phyloP scores from a whole-genome alignment of 306 rosid genomes.

The Erythrophleum fordii region DNA sequence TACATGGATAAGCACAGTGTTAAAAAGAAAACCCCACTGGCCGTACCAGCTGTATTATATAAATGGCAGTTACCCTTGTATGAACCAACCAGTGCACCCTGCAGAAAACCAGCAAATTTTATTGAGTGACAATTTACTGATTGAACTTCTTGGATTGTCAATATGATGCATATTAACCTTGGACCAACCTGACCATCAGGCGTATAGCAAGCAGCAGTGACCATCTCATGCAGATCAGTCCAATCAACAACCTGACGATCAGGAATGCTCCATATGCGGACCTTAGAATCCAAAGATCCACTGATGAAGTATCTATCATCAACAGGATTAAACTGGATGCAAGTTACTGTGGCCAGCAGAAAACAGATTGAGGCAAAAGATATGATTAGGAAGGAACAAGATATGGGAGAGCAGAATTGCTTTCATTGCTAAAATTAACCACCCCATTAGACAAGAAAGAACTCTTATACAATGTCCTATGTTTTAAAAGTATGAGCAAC shows the following conservation, averaged over 20 bases:
- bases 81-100: slow-evolving; percentile 97
- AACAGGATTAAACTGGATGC: slow-evolving; percentile 99
- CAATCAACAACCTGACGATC: slow-evolving; percentile 96
- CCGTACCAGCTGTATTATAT: slow-evolving; percentile 80
- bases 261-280: slow-evolving; percentile 98
- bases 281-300: slow-evolving; percentile 96
- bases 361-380: slow-evolving; percentile 48
- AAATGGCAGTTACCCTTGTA: slow-evolving; percentile 95
- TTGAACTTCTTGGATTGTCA: background rate
- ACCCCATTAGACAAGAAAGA: slow-evolving; percentile 16
- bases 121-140: slow-evolving; percentile 33
- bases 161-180: slow-evolving; percentile 28
- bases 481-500: background rate
- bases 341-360: slow-evolving; percentile 80
- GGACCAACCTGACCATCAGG: slow-evolving; percentile 99
- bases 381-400: slow-evolving; percentile 50
- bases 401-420: slow-evolving; percentile 8
- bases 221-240: slow-evolving; percentile 97
- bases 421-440: slow-evolving; percentile 33
- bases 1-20: background rate
- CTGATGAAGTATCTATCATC: slow-evolving; percentile 99
- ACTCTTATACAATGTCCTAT: slow-evolving; percentile 11
- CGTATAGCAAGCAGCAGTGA: slow-evolving; percentile 98
- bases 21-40: background rate
- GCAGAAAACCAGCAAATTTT: slow-evolving; percentile 48